Conservation (phyloP, 805 yeast genomes). For the Tetrapisispora iriomotensis region DNA sequence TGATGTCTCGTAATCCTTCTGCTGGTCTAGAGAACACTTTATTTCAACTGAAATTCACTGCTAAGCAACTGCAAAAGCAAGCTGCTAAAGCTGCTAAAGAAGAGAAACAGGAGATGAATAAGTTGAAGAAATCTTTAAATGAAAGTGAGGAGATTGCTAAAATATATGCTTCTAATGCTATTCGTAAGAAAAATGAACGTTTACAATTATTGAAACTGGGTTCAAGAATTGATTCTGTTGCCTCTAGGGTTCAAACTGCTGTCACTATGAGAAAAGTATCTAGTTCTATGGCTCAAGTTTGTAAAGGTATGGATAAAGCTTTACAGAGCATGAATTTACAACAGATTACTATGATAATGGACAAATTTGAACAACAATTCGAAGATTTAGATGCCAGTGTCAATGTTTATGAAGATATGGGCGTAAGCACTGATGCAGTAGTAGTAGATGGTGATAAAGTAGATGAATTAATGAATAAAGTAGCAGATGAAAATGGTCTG, state of each 20-base stretch:
- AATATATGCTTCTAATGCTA: slow-evolving; percentile 91
- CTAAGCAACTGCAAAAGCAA: slow-evolving; percentile 85
- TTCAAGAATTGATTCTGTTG: slow-evolving; percentile 90
- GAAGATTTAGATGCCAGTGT: slow-evolving; percentile 93
- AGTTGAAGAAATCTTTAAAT: slow-evolving; percentile 56
- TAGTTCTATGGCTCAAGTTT: slow-evolving; percentile 86
- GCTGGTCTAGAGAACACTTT: slow-evolving; percentile 29
- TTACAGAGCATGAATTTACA: slow-evolving; percentile 93
- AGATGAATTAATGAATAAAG: slow-evolving; percentile 77
- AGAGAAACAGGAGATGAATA: slow-evolving; percentile 75
- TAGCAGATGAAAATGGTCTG: slow-evolving; percentile 95
- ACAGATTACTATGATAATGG: slow-evolving; percentile 89
- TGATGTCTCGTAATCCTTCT: slow-evolving; percentile 25
- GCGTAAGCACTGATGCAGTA: slow-evolving; percentile 78
- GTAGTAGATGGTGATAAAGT: slow-evolving; percentile 94
- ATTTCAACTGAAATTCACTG: slow-evolving; percentile 57
- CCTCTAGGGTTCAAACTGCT: slow-evolving; percentile 92
- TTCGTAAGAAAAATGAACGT: slow-evolving; percentile 81
- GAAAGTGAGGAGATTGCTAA: slow-evolving; percentile 73
- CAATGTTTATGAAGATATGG: slow-evolving; percentile 84
- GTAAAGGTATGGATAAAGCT: slow-evolving; percentile 93
- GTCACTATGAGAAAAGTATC: slow-evolving; percentile 95
- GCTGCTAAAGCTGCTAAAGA: slow-evolving; percentile 87
- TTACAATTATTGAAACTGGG: slow-evolving; percentile 72
- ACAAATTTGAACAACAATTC: slow-evolving; percentile 89